Conservation (phyloP, 208 protist species). For the Crithidia brevicula region DNA sequence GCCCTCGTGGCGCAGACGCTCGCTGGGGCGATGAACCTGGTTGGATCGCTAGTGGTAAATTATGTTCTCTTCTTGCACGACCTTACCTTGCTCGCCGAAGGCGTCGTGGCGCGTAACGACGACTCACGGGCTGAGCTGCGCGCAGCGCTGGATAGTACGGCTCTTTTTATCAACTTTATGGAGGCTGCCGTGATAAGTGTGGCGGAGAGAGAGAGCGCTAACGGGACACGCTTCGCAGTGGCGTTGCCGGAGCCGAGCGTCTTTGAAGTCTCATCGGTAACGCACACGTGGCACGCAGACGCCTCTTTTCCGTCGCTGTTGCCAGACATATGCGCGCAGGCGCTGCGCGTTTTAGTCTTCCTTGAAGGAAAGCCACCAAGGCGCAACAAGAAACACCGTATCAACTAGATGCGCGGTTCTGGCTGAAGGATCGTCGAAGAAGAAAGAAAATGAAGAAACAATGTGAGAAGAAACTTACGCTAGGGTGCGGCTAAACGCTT, state of each 20-base stretch:
- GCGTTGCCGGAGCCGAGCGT: not conserved
- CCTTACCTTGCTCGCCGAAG: conserved; percentile 7
- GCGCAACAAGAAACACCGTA: conserved; percentile 64
- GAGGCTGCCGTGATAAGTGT: conserved; percentile 5
- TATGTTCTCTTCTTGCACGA: conserved; percentile 61
- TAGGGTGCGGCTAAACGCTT: too few species aligned
- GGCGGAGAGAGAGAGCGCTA: not conserved
- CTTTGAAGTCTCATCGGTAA: not conserved
- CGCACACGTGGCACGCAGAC: conserved; percentile 12
- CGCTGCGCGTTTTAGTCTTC: conserved; percentile 46
- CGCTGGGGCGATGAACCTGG: conserved; percentile 58
- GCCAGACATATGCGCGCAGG: conserved; percentile 54
- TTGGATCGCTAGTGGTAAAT: conserved; percentile 61
- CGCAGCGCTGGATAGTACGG: conserved; percentile 19
- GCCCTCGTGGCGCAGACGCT: conserved; percentile 80
- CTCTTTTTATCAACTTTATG: conserved; percentile 24
- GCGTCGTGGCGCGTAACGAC: not conserved
- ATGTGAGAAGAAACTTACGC: too few species aligned
- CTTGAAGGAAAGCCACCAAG: conserved; percentile 58
- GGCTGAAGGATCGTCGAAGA: too few species aligned
- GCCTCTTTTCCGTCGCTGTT: conserved; percentile 2
- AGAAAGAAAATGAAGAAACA: too few species aligned
- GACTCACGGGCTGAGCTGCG: conserved; percentile 9
- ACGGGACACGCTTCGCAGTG: not conserved
- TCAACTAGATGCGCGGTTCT: too few species aligned